These are phyloP conservation scores for Anethum foeniculum DNA, from an alignment of 140 eudicot genomes.

Conservation along the genomic window DNA sequence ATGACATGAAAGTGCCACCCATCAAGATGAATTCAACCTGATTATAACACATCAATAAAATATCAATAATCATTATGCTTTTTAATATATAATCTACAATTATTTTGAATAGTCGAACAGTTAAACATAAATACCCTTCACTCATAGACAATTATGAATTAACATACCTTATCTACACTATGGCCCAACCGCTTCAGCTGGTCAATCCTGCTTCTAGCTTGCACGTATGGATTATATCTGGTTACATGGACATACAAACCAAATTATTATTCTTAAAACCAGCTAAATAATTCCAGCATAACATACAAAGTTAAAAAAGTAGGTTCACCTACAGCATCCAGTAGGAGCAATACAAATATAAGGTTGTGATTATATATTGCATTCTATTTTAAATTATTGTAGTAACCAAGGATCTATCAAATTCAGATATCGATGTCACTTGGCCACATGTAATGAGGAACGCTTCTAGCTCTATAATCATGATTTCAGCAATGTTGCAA, in stretches of 20 bases:
- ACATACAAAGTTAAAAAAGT: not conserved
- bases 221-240: slow-evolving; percentile 97
- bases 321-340: not conserved
- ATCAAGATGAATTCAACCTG: slow-evolving; percentile 91
- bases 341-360: not conserved
- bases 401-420: not conserved
- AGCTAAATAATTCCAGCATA: not conserved
- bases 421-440: not conserved
- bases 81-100: not conserved
- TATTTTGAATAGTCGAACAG: not conserved
- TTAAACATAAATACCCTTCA: slow-evolving; percentile 1
- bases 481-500: not conserved
- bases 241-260: not conserved
- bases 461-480: not conserved
- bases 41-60: slow-evolving; percentile 3
- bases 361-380: not conserved
- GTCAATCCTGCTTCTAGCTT: slow-evolving; percentile 93
- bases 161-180: slow-evolving; percentile 90
- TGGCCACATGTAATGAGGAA: not conserved
- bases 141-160: not conserved
- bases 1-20: slow-evolving; percentile 99
- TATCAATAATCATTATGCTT: not conserved
- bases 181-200: slow-evolving; percentile 97
- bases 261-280: not conserved
- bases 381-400: not conserved